Evolutionary conservation across 305 asterid species (phyloP), one percentile per base, ranked within the genome.

Genomic region (Petunia hybrid): DNA sequence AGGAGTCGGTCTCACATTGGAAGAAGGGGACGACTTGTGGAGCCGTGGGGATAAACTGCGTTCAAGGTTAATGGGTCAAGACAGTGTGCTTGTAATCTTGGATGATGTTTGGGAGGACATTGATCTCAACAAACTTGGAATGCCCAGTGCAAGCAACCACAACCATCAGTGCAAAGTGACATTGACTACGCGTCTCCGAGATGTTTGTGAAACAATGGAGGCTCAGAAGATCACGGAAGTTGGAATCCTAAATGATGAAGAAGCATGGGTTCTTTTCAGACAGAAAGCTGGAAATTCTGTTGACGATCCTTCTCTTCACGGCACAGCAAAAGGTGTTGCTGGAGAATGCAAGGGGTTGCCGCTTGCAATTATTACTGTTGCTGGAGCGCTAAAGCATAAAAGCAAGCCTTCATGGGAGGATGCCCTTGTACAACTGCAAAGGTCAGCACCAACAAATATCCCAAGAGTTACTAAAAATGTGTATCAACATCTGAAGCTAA

Each of bases 51-150:
- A 43, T 9, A n/a, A 16, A 31, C 60, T 89, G 51, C 56, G 1
- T 16, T 8, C 8, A n/a, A 16, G 41, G 7, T 80, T 87, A 57
- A 8, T 83, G 43, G 61, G 0, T 22, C 2, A 0, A 1, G 84
- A 57, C 3, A 78, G 38, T 39, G 63, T 59, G 5, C 83, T 87
- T 12, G 40, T 89, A 14, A 77, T 89, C n/a, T 13, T 89, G 8
- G 92, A 85, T 61, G 89, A 89, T 82, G 35, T 87, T 14, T 89
- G 89, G 91, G 43, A 78, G 42, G 0, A 38, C 12, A 9, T 88
- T 13, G 62, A 80, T 4, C 55, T 89, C 45, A 39, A 16, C 16
- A 64, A 48, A 5, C n/a, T 87, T 36, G 88, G 91, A 66, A 82
- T 87, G 36, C 12, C 35, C 8, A 0, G 39, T 16, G 57, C 45